Evolutionary conservation across 257 asterid species (phyloP).

Genomic region (Capsicum pubescens): DNA sequence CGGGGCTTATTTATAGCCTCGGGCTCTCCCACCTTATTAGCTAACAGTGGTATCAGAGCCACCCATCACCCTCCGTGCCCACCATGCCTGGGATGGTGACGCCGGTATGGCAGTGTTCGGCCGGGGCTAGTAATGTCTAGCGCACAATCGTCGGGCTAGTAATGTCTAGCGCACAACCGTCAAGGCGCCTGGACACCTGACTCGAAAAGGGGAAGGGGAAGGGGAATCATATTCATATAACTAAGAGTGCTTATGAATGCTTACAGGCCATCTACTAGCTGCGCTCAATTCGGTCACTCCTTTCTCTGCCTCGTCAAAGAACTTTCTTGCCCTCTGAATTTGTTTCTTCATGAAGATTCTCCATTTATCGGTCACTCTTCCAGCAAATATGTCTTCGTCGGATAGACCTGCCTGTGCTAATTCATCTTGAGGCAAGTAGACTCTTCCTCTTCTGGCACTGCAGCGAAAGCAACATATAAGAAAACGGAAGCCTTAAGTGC

Average conservation of each 20-base stretch:
- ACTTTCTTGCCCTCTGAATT: constrained; percentile 81
- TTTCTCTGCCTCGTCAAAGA: constrained; percentile 86
- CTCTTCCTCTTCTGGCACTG: constrained; percentile 93
- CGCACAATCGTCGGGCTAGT: too few species aligned
- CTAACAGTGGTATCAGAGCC: too few species aligned
- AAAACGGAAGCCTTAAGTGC: not conserved
- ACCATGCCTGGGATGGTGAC: too few species aligned
- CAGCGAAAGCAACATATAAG: constrained; percentile 26
- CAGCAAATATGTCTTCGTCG: constrained; percentile 82
- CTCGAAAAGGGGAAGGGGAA: not conserved
- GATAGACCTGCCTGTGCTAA: constrained; percentile 87
- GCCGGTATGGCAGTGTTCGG: too few species aligned
- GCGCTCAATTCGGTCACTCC: constrained; percentile 84
- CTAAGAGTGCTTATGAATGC: constrained; percentile 30
- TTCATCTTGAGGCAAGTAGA: constrained; percentile 96
- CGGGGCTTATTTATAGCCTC: too few species aligned
- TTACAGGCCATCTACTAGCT: constrained; percentile 98
- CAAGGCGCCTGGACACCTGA: too few species aligned
- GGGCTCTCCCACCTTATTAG: too few species aligned
- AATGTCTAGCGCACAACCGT: too few species aligned
- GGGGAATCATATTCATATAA: not conserved
- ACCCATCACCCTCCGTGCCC: too few species aligned
- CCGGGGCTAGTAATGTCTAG: too few species aligned
- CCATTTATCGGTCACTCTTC: constrained; percentile 94
- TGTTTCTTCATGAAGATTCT: constrained; percentile 90